These are phyloP conservation scores for Botrytis medusae DNA, from an alignment of 2,329 filamentous ascomycete genomes.

Conservation along the genomic window DNA sequence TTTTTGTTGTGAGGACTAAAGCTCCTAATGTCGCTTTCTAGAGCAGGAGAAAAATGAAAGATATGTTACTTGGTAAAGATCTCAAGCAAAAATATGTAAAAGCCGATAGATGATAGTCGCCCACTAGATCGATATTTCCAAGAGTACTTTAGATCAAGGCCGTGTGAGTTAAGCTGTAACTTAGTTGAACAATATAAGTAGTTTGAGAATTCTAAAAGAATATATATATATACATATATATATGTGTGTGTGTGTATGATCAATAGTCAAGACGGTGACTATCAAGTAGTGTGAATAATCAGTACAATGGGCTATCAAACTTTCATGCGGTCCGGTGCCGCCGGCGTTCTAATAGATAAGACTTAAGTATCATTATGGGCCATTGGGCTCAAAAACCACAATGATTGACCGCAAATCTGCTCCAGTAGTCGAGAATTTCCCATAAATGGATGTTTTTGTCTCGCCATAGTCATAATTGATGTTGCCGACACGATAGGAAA, in stretches of 20 bases:
- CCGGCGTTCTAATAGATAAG: not conserved
- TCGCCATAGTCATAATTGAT: not conserved
- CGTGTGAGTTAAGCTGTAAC: not conserved
- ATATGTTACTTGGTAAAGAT: not conserved
- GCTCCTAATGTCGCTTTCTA: not conserved
- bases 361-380: not conserved
- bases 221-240: not conserved
- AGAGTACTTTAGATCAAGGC: not conserved
- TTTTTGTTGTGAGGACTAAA: not conserved
- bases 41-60: too few species aligned
- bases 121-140: not conserved
- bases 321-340: not conserved
- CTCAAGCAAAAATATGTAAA: not conserved
- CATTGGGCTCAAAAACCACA: not conserved
- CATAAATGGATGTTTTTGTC: not conserved
- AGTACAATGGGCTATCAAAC: not conserved
- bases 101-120: not conserved
- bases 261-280: not conserved
- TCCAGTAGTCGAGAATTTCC: not conserved
- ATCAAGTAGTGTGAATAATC: not conserved
- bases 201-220: not conserved
- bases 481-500: not conserved
- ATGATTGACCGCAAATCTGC: not conserved
- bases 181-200: not conserved
- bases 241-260: too few species aligned